Conservation (phyloP, 2,329 filamentous ascomycete species). For the Stagonosporopsis tanaceti region DNA sequence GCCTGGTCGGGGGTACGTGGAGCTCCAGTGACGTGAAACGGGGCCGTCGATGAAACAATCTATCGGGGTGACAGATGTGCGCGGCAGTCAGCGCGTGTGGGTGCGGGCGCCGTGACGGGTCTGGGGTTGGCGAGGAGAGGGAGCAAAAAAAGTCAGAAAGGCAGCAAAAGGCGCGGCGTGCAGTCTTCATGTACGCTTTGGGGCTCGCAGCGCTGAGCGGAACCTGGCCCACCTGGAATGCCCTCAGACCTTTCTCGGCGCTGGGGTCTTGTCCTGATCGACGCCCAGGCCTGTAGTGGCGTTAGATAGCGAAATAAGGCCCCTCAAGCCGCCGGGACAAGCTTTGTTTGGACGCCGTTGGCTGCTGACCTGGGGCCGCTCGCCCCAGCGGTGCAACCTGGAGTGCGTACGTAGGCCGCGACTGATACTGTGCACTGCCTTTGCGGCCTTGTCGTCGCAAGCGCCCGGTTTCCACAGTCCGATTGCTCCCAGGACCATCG, state of each 20-base stretch:
- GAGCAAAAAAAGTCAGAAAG: slow-evolving; percentile 26
- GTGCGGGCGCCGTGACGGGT: slow-evolving; percentile 10
- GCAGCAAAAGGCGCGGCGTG: slow-evolving; percentile 28
- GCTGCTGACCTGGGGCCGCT: slow-evolving; percentile 33
- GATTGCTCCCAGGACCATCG: background rate
- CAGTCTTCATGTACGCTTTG: slow-evolving; percentile 36
- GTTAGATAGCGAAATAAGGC: slow-evolving; percentile 48
- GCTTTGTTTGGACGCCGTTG: slow-evolving; percentile 50
- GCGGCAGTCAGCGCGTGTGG: slow-evolving; percentile 15
- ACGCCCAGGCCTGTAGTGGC: slow-evolving; percentile 48
- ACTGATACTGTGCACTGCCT: slow-evolving; percentile 4
- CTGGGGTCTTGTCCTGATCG: slow-evolving; percentile 44
- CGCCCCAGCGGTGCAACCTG: slow-evolving; percentile 24
- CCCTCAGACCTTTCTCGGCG: slow-evolving; percentile 42
- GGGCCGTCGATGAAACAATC: slow-evolving; percentile 30
- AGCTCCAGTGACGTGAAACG: slow-evolving; percentile 30
- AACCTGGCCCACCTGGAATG: slow-evolving; percentile 26
- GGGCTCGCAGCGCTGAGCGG: slow-evolving; percentile 16
- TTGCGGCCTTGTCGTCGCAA: background rate
- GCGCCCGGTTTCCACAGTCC: background rate
- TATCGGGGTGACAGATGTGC: slow-evolving; percentile 21
- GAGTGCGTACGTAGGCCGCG: slow-evolving; percentile 20
- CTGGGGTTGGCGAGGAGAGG: slow-evolving; percentile 11
- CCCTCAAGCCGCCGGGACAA: slow-evolving; percentile 45
- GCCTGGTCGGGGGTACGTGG: slow-evolving; percentile 15